These are phyloP conservation scores for Ochromonadaceae sp. DNA, from an alignment of 352 stramenopile genomes.

Conservation along the genomic window DNA sequence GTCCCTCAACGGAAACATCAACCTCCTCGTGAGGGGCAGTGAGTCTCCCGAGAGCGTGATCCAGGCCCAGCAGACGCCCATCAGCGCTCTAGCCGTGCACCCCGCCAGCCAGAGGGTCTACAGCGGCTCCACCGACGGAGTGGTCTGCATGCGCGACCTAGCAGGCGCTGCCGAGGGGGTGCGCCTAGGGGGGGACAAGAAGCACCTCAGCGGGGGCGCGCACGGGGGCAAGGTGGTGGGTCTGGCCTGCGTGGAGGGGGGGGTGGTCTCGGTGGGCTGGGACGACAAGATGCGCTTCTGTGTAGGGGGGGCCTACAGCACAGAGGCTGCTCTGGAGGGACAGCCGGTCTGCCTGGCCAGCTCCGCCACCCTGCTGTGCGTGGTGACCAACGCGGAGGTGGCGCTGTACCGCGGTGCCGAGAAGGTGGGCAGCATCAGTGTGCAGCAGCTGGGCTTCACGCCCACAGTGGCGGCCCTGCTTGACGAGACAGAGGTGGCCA, in stretches of 20 bases:
- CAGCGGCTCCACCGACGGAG: slow-evolving; percentile 80
- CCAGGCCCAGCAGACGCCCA: slow-evolving; percentile 29
- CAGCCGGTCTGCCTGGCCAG: slow-evolving; percentile 2
- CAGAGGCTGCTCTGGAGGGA: slow-evolving; percentile 5
- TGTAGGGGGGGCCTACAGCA: background rate
- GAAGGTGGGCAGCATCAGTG: slow-evolving; percentile 8
- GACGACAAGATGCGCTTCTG: background rate
- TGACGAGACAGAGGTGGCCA: slow-evolving; percentile 36
- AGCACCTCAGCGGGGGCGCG: background rate
- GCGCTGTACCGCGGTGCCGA: slow-evolving; percentile 16
- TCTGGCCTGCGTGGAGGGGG: background rate
- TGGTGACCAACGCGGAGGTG: slow-evolving; percentile 17
- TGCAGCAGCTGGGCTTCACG: slow-evolving; percentile 5
- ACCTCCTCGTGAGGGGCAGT: slow-evolving; percentile 40
- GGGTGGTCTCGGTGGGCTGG: slow-evolving; percentile 11
- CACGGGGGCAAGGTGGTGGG: background rate
- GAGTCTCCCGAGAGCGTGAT: slow-evolving; percentile 20
- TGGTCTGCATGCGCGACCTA: slow-evolving; percentile 69
- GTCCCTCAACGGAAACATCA: slow-evolving; percentile 58
- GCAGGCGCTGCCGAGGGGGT: slow-evolving; percentile 31
- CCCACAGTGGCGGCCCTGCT: slow-evolving; percentile 44
- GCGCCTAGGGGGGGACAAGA: slow-evolving; percentile 17
- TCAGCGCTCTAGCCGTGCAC: slow-evolving; percentile 15
- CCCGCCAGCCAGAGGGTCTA: slow-evolving; percentile 37
- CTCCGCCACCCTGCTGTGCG: slow-evolving; percentile 9